Evolutionary conservation across 2,329 filamentous ascomycete species (phyloP).

Genomic region (Emergomyces orientalis): DNA sequence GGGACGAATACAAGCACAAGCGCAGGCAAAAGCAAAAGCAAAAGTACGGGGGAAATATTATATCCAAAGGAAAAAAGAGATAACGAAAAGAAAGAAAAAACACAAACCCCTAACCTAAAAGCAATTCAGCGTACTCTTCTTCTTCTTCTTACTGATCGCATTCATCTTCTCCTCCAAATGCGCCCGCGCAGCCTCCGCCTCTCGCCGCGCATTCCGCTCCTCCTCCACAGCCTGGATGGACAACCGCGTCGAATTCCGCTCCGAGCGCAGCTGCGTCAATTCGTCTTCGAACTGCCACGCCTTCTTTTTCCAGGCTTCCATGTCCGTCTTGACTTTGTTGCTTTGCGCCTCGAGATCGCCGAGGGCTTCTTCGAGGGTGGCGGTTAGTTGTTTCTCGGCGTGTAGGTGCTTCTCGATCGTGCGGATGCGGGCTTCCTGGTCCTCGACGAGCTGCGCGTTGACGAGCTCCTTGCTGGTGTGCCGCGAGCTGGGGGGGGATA

Average conservation of each 20-base stretch:
- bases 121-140: conserved; percentile 91
- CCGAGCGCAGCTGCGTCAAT: conserved; percentile 45
- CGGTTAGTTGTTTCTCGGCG: conserved; percentile 92
- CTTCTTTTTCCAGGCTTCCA: conserved; percentile 84
- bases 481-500: conserved; percentile 53
- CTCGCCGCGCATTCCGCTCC: conserved; percentile 82
- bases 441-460: conserved; percentile 75
- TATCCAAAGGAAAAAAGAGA: conserved; percentile 11
- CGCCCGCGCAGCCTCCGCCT: conserved; percentile 78
- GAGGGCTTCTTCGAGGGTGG: conserved; percentile 88
- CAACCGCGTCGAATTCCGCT: conserved; percentile 50
- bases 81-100: conserved; percentile 6
- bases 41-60: neutral
- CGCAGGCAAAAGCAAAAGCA: conserved; percentile 4
- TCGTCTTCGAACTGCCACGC: conserved; percentile 64
- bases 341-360: conserved; percentile 87
- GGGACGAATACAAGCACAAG: conserved; percentile 9
- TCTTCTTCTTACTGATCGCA: conserved; percentile 83
- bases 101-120: conserved; percentile 53
- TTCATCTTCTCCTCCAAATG: conserved; percentile 95
- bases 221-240: conserved; percentile 88
- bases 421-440: conserved; percentile 88
- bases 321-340: conserved; percentile 83
- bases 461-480: conserved; percentile 75
- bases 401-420: conserved; percentile 95